A percentile compares a stretch with the other conserved stretches of the same genome.
Evolutionary conservation across 805 yeast species (phyloP).

Genomic region (Yamadazyma akitaensis): DNA sequence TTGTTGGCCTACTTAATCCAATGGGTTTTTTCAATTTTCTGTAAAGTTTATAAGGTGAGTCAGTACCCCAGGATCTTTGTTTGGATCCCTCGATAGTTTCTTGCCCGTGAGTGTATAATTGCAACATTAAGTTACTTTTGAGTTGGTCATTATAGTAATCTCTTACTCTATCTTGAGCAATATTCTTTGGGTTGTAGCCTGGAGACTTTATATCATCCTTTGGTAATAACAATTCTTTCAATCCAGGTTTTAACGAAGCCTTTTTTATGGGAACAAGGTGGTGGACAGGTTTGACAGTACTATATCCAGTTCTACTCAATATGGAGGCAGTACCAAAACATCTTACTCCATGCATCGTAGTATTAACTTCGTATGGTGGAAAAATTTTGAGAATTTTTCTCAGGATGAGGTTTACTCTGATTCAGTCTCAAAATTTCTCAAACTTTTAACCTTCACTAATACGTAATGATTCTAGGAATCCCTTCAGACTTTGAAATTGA

Average conservation of each 20-base stretch:
- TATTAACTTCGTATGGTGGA: background rate
- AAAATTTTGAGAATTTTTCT: conserved; percentile 9
- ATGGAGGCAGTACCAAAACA: conserved; percentile 43
- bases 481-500: conserved; percentile 22
- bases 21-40: conserved; percentile 74
- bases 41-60: conserved; percentile 84
- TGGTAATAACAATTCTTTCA: conserved; percentile 61
- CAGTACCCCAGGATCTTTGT: conserved; percentile 79
- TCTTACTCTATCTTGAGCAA: conserved; percentile 74
- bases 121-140: conserved; percentile 72
- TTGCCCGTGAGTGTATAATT: conserved; percentile 69
- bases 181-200: conserved; percentile 67
- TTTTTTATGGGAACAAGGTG: conserved; percentile 79
- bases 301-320: conserved; percentile 46
- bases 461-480: conserved; percentile 26
- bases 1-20: conserved; percentile 72
- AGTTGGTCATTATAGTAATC: conserved; percentile 77
- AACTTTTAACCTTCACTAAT: background rate
- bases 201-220: conserved; percentile 79
- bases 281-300: conserved; percentile 87
- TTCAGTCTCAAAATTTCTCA: conserved; percentile 4
- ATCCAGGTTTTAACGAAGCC: conserved; percentile 68
- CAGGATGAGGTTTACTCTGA: conserved; percentile 4
- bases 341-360: conserved; percentile 13
- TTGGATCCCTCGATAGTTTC: conserved; percentile 58